Evolutionary conservation across 2,329 filamentous ascomycete genomes (phyloP), one percentile per base, ranked within the genome.

Genomic region (Cylindrodendrum hubeiense): DNA sequence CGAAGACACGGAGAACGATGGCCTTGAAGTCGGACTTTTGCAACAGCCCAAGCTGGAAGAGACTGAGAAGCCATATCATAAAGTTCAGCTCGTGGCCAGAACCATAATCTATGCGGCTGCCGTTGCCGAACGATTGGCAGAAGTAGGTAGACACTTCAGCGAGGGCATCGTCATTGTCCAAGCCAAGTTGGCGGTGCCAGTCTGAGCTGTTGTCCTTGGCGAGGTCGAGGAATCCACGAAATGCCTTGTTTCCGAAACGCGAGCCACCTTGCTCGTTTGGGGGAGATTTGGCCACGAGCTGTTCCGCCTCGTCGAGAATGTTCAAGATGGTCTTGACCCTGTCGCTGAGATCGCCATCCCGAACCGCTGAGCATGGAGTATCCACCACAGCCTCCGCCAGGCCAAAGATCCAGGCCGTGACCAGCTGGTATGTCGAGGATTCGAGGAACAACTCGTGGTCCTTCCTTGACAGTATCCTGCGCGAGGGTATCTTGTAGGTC

Each of bases 51-150:
- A 98, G 85, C 75, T 95, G 92, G 78, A 96, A 93, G 0, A 99
- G 89, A 76, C 94, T 97, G n/a, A 99, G 87, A 37, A 98, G 87
- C 95, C 95, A 99, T 77, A 97, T 91, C 79, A 95, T 86, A 81
- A 99, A 98, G 83, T 99, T 98, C 67, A 99, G 87, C 82, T 99
- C 96, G 79, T 99, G 96, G 3, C 96, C 96, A 0, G 94, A 98
- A 54, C 96, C 96, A 79, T 99, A 99, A 82, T 99, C 96, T 75
- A 99, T 96, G 43, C 95, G 89, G 55, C 88, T 88, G 47, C 91
- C 88, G 77, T 97, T 97, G 49, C 96, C 96, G 70, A 98, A 95
- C 0, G 93, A 91, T 75, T 97, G 88, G 68, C 87, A 82, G 34
- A 99, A 86, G 80, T 99, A 99, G 30, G 90, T 89, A 1, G 91